A percentile compares a stretch with the other conserved stretches of the same genome.
These are phyloP conservation scores for Prunus mume DNA, from an alignment of 306 rosid species.

Conservation along the genomic window DNA sequence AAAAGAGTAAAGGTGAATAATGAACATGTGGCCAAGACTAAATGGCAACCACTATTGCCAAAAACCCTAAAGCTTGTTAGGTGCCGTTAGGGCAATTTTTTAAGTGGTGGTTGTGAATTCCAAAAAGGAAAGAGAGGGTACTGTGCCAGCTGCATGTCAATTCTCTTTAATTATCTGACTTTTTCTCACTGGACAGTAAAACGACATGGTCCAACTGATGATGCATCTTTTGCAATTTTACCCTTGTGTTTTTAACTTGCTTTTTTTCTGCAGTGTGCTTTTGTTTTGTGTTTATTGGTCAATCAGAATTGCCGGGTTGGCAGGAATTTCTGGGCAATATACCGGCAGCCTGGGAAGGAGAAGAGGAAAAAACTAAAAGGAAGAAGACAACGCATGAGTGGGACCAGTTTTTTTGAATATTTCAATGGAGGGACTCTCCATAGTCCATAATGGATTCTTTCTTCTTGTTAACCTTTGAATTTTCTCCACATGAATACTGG, in stretches of 20 bases:
- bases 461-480: not conserved
- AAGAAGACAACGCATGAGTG: not conserved
- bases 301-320: not conserved
- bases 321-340: conserved; percentile 10
- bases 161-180: not conserved
- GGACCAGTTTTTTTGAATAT: not conserved
- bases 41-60: conserved; percentile 18
- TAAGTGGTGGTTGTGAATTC: conserved; percentile 23
- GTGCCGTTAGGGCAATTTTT: not conserved
- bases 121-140: not conserved
- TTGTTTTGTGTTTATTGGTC: not conserved
- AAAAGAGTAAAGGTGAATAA: not conserved
- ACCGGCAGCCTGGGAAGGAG: conserved; percentile 2
- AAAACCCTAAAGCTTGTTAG: not conserved
- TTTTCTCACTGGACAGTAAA: conserved; percentile 27
- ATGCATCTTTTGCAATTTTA: conserved; percentile 26
- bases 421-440: not conserved
- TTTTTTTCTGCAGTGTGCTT: not conserved
- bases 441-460: not conserved
- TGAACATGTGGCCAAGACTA: conserved; percentile 2
- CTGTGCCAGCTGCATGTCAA: not conserved
- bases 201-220: conserved; percentile 20
- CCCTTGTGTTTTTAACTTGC: not conserved
- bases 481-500: not conserved
- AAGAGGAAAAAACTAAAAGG: not conserved